Evolutionary conservation across 208 protist species (phyloP).

Genomic region (Trypanosoma conorhini): DNA sequence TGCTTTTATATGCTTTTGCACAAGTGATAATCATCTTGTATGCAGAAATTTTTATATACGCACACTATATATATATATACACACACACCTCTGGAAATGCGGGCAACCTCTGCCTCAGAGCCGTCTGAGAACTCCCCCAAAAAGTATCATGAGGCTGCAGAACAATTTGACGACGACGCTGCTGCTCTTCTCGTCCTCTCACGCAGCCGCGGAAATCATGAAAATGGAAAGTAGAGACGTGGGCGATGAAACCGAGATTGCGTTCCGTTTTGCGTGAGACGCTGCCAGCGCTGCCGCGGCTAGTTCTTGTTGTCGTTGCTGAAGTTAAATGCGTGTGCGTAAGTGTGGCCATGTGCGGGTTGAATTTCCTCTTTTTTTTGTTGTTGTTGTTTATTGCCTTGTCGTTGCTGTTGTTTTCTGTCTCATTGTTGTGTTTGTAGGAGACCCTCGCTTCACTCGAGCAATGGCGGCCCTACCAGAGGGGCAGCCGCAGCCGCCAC

Average conservation of each 20-base stretch:
- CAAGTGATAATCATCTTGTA: no score
- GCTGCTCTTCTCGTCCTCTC: not conserved
- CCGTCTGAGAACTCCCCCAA: not conserved
- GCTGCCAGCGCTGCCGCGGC: not conserved
- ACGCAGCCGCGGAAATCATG: not conserved
- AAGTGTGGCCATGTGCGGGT: not conserved
- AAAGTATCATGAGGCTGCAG: not conserved
- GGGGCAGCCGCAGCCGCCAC: slow-evolving; percentile 3
- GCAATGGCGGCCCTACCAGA: not conserved
- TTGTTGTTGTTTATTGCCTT: not conserved
- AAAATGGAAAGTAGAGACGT: not conserved
- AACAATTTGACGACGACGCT: not conserved
- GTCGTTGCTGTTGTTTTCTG: not conserved
- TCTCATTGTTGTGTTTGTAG: not conserved
- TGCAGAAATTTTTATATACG: no score
- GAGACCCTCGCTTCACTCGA: not conserved
- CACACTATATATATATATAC: no score
- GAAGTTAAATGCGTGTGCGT: not conserved
- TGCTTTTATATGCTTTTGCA: not conserved
- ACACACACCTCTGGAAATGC: not conserved
- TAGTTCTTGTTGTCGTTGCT: not conserved
- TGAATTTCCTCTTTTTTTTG: not conserved
- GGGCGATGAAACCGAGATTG: not conserved
- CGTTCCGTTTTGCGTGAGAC: not conserved
- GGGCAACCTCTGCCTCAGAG: not conserved